Evolutionary conservation across 768 basidiomycete genomes (phyloP), one percentile per base, ranked within the genome.

Genomic region (Sarcomyxa edulis): DNA sequence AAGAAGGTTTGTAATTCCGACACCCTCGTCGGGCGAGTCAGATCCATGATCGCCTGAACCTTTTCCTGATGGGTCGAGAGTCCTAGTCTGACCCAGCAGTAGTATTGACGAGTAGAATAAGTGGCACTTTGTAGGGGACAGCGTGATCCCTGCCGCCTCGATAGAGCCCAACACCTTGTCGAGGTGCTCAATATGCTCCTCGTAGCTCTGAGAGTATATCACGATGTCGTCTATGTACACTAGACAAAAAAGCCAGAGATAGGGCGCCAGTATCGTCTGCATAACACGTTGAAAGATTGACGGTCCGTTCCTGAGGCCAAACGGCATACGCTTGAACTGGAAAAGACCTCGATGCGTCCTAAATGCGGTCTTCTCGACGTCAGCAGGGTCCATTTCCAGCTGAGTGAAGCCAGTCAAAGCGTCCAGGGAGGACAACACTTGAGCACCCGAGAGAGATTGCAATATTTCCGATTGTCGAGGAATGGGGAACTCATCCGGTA

Each of bases 151-250:
- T 0, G 60, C 49, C 3, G 40, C 25, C 1, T 12, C 39, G 22
- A 67, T 61, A 0, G 58, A 56, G 16, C 29, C 15, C 2, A 64
- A 37, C 0, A n/a, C n/a, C n/a, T n/a, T n/a, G n/a, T n/a, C n/a
- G n/a, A n/a, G n/a, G n/a, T n/a, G n/a, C n/a, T n/a, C n/a, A n/a
- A 60, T 1, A 40, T 69, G 64, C 1, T 67, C 54, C 0, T 60
- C 43, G 3, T 53, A 54, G 1, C 38, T 45, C 21, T 37, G 25
- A 0, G 59, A 62, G 36, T 53, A 68, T 0, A 68, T 51, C 0
- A 69, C 54, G 2, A 70, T 69, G 32, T 71, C 59, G 32, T 71
- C 62, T 7, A 70, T 66, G 33, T 69, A 71, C 0, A 69, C 66
- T 9, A 65, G 33, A 2, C 60, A 40, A 34, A 68, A 66, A 0